These are phyloP conservation scores for Xylaria sp. DNA, from an alignment of 2,329 filamentous ascomycete genomes.

Conservation along the genomic window DNA sequence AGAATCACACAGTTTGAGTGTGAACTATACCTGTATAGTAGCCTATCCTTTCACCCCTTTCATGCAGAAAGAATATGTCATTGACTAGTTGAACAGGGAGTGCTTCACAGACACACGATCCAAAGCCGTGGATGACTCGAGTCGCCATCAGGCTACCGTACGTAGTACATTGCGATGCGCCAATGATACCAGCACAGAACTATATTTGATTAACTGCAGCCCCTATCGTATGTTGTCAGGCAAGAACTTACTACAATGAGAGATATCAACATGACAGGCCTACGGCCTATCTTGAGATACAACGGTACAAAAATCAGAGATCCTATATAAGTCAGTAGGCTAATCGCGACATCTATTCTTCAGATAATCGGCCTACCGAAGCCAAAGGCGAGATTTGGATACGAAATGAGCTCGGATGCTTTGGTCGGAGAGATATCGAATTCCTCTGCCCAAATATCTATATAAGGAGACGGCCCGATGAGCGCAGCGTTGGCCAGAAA, in stretches of 20 bases:
- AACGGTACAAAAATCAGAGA: constrained; percentile 66
- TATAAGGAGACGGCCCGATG: constrained; percentile 68
- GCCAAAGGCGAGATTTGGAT: constrained; percentile 69
- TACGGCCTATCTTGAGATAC: constrained; percentile 62
- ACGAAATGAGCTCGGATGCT: constrained; percentile 67
- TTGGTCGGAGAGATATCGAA: constrained; percentile 62
- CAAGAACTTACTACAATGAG: constrained; percentile 49
- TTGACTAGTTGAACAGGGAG: constrained; percentile 58
- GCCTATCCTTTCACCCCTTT: constrained; percentile 63
- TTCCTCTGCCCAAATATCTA: constrained; percentile 62
- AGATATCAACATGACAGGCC: constrained; percentile 56
- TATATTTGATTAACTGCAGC: constrained; percentile 33
- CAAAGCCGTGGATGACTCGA: constrained; percentile 54
- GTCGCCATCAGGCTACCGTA: constrained; percentile 54
- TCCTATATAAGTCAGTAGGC: constrained; percentile 43
- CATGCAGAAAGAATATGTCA: constrained; percentile 59
- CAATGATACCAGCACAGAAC: constrained; percentile 56
- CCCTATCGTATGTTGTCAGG: neutral
- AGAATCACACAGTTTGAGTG: neutral
- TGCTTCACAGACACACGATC: constrained; percentile 57
- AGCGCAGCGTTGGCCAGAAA: constrained; percentile 68
- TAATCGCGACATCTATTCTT: neutral
- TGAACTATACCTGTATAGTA: constrained; percentile 63
- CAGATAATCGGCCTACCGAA: constrained; percentile 52
- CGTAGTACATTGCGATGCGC: constrained; percentile 52